phyloP scores from a whole-genome alignment of 2,329 filamentous ascomycete species.

The Xylaria arbuscula region DNA sequence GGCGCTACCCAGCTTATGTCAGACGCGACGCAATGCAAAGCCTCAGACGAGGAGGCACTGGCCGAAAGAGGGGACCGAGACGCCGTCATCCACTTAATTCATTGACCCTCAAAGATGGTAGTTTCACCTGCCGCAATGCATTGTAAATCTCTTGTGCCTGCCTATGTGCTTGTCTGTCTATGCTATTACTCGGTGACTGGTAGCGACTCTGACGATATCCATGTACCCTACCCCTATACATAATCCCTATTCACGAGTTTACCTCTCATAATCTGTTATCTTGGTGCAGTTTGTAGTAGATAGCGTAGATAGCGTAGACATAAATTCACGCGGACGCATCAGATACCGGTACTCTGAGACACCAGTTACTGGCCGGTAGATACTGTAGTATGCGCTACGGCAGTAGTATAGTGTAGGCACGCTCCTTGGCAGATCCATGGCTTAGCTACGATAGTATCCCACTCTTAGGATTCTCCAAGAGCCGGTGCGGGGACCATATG shows the following conservation, averaged over 20 bases:
- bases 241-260: no score
- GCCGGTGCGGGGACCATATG: constrained; percentile 13
- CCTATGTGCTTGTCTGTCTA: constrained; percentile 2
- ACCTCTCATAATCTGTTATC: no score
- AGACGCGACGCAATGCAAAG: constrained; percentile 18
- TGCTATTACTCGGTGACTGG: not conserved
- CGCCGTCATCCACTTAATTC: constrained; percentile 1
- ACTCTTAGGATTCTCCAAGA: constrained; percentile 34
- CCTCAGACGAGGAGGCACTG: constrained; percentile 1
- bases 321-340: not conserved
- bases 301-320: not conserved
- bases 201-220: not conserved
- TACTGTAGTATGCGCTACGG: not conserved
- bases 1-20: constrained; percentile 29
- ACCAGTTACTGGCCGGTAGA: not conserved
- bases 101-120: constrained; percentile 7
- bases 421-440: constrained; percentile 4
- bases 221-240: not conserved
- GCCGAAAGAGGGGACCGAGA: not conserved
- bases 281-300: not conserved
- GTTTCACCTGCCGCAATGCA: constrained; percentile 28
- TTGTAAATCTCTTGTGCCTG: not conserved
- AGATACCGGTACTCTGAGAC: not conserved
- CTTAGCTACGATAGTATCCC: constrained; percentile 23
- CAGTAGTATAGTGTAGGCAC: not conserved